Conservation (phyloP, 257 asterid species). For the Lycium barbarum region DNA sequence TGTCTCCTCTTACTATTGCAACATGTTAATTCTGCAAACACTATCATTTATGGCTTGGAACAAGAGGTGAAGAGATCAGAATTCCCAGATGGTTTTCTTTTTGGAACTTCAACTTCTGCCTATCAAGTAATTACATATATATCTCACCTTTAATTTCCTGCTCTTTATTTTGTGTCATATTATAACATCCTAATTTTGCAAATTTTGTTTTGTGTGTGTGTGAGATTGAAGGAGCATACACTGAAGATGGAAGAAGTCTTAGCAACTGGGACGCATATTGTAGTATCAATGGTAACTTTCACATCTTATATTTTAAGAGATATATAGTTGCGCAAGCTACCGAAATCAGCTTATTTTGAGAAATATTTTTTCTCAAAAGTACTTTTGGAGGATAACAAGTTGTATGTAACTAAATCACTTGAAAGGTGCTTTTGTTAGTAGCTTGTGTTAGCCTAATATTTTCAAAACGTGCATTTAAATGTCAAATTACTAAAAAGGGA, state of each 20-base stretch:
- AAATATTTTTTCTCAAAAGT: too few species aligned
- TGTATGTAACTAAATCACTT: too few species aligned
- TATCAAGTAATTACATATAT: conserved; percentile 12
- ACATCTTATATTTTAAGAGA: background rate
- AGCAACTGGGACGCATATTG: conserved; percentile 40
- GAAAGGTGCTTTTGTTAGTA: too few species aligned
- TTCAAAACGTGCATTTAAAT: too few species aligned
- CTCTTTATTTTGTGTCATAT: background rate
- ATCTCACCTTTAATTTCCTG: background rate
- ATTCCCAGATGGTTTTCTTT: conserved; percentile 27
- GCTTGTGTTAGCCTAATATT: too few species aligned
- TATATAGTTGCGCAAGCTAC: too few species aligned
- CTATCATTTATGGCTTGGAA: background rate
- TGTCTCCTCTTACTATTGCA: background rate
- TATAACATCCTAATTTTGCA: background rate
- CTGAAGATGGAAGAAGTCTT: conserved; percentile 42
- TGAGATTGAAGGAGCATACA: conserved; percentile 45
- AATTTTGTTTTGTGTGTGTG: background rate
- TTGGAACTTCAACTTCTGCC: conserved; percentile 34
- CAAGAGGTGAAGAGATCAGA: conserved; percentile 22
- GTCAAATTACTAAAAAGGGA: too few species aligned
- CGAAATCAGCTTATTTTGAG: too few species aligned
- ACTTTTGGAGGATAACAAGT: too few species aligned
- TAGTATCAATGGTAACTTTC: conserved; percentile 29
- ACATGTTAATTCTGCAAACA: background rate